Evolutionary conservation across 352 stramenopile genomes (phyloP).

Genomic region (Phytophthora fragariaefolia): DNA sequence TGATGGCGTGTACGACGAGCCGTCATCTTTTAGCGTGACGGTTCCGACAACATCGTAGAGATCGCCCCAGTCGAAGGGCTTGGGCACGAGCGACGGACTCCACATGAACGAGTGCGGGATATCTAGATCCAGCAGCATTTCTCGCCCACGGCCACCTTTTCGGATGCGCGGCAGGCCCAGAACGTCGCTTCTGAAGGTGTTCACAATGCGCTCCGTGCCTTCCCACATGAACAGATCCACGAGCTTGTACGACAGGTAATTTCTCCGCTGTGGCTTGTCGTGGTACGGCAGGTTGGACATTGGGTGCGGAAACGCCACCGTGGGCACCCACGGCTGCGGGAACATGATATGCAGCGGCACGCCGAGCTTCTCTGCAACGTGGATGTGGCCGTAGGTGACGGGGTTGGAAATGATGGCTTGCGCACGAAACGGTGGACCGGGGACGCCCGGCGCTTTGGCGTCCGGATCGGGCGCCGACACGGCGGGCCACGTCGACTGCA

Average conservation of each 20-base stretch:
- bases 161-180: constrained; percentile 59
- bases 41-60: constrained; percentile 89
- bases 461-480: constrained; percentile 77
- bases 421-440: constrained; percentile 68
- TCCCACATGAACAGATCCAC: constrained; percentile 86
- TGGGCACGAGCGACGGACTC: constrained; percentile 82
- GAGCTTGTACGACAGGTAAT: constrained; percentile 84
- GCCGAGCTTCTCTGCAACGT: constrained; percentile 91
- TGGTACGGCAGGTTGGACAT: constrained; percentile 83
- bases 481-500: constrained; percentile 85
- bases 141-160: constrained; percentile 50
- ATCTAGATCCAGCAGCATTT: constrained; percentile 60
- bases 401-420: constrained; percentile 94
- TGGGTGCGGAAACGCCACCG: constrained; percentile 89
- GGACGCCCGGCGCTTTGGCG: constrained; percentile 40
- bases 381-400: constrained; percentile 90
- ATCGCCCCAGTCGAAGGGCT: constrained; percentile 88
- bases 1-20: constrained; percentile 45
- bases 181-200: constrained; percentile 68
- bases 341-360: constrained; percentile 95
- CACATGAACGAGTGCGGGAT: constrained; percentile 92
- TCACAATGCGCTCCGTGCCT: constrained; percentile 65
- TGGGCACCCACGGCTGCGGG: constrained; percentile 87
- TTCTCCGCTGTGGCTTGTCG: constrained; percentile 53
- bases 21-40: constrained; percentile 53